phyloP scores from a whole-genome alignment of 2,329 filamentous ascomycete species.

The Neophaeococcomyces aloes region DNA sequence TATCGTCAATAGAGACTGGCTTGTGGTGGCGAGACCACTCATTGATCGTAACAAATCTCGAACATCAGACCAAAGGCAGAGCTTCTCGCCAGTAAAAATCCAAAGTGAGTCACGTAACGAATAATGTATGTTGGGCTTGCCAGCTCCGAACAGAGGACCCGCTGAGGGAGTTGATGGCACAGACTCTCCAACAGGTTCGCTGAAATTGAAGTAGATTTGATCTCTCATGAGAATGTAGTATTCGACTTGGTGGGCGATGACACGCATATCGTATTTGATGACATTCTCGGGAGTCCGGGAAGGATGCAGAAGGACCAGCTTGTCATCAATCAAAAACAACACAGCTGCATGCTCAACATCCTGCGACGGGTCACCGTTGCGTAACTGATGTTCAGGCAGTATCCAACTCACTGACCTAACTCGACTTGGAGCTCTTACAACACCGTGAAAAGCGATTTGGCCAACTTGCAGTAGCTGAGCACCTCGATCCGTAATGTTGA shows the following conservation, averaged over 20 bases:
- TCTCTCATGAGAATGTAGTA: slow-evolving; percentile 91
- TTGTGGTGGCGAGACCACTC: slow-evolving; percentile 8
- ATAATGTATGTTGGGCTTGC: slow-evolving; percentile 34
- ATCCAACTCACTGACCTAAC: slow-evolving; percentile 95
- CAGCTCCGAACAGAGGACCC: slow-evolving; percentile 34
- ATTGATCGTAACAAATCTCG: slow-evolving; percentile 59
- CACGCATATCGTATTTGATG: slow-evolving; percentile 95
- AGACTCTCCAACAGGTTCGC: slow-evolving; percentile 37
- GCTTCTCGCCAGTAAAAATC: slow-evolving; percentile 80
- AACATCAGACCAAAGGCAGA: slow-evolving; percentile 83
- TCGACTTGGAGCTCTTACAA: slow-evolving; percentile 82
- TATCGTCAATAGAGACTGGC: slow-evolving; percentile 53
- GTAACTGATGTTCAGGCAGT: slow-evolving; percentile 76
- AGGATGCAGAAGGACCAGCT: slow-evolving; percentile 82
- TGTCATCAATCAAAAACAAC: slow-evolving; percentile 92
- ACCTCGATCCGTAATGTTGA: slow-evolving; percentile 58
- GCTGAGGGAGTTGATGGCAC: slow-evolving; percentile 40
- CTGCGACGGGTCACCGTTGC: slow-evolving; percentile 86
- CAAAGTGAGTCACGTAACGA: slow-evolving; percentile 78
- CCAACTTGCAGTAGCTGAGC: slow-evolving; percentile 84
- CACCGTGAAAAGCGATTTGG: slow-evolving; percentile 93
- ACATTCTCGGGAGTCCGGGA: slow-evolving; percentile 71
- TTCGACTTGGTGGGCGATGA: slow-evolving; percentile 91
- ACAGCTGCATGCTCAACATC: slow-evolving; percentile 91
- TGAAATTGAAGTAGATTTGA: slow-evolving; percentile 47